Conservation (phyloP, 2,329 filamentous ascomycete genomes). For the Teratosphaeria pseudoeucalypti region DNA sequence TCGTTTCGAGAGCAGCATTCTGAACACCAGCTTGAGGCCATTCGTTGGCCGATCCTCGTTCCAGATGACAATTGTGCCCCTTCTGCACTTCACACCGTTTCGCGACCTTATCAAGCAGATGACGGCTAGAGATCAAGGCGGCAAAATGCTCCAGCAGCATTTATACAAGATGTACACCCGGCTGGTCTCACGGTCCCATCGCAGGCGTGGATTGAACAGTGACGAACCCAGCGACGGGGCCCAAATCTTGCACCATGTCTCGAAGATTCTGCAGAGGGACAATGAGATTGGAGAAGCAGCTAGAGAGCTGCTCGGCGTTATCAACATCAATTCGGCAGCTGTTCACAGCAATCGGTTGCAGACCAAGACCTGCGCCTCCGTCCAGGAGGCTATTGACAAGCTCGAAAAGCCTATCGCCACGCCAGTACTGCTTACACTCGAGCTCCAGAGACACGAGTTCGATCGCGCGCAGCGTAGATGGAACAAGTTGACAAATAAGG, state of each 20-base stretch:
- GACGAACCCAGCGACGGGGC: slow-evolving; percentile 12
- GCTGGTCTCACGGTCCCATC: slow-evolving; percentile 10
- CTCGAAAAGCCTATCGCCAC: slow-evolving; percentile 15
- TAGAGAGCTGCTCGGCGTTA: slow-evolving; percentile 15
- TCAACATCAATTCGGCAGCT: slow-evolving; percentile 9
- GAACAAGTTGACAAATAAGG: slow-evolving; percentile 46
- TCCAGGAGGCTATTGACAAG: slow-evolving; percentile 33
- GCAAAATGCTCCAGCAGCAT: slow-evolving; percentile 11
- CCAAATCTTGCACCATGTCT: slow-evolving; percentile 12
- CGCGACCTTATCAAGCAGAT: slow-evolving; percentile 41
- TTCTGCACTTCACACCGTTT: slow-evolving; percentile 51
- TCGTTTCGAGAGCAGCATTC: slow-evolving; percentile 30
- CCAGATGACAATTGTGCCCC: slow-evolving; percentile 45
- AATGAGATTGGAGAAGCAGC: slow-evolving; percentile 5
- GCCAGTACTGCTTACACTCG: slow-evolving; percentile 32
- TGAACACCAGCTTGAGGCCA: slow-evolving; percentile 47
- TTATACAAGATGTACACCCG: slow-evolving; percentile 21
- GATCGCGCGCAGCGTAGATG: slow-evolving; percentile 45
- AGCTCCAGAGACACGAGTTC: slow-evolving; percentile 48
- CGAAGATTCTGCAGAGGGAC: slow-evolving; percentile 7
- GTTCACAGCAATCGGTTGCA: slow-evolving; percentile 16
- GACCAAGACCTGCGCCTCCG: slow-evolving; percentile 23
- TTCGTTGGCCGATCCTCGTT: slow-evolving; percentile 25
- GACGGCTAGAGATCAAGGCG: background rate
- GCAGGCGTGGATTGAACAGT: slow-evolving; percentile 1